Base-by-base conservation (phyloP, 148 eudicot genomes). In the Rhododendron williamsianum region DNA sequence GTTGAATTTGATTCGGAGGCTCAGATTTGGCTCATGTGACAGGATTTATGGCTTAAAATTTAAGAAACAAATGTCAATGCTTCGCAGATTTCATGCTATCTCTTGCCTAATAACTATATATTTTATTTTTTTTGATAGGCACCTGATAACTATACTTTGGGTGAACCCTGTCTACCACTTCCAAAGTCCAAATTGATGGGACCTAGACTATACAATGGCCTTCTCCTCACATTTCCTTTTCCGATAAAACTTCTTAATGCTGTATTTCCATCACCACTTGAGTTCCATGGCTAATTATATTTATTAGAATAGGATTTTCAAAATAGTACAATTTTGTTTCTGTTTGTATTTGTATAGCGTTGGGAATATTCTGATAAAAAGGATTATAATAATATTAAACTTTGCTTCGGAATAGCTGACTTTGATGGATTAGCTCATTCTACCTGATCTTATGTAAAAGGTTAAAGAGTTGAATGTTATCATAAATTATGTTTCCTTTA, bases 181-280 rank as follows among this genome's bases (percentile, higher is more conserved):
- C n/a, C 8, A 1, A 58, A 4, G 71, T n/a, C 27, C 71, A 23
- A 69, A 10, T 69, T 27, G 13, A 69, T 27, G 74, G 35, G 35
- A 69, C 1, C 36, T 27, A 27, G 36, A 10, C 74, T 69, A 69
- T 30, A 30, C 38, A 71, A 5, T 25, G 73, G 73, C 33, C 15
- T 58, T n/a, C 38, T 30, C 76, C 76, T 71, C 76, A 71, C 36
- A 71, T 71, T 71, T 71, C 76, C 38, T 71, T 69, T 69, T 71
- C 19, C 18, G 4, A 30, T 71, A 69, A 65, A 69, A 69, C 74
- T 69, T 27, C 74, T 69, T 69, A 69, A 30, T 71, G 41, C 33
- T 25, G 38, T 25, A 9, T 15, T 49, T 79, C 58, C 49, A 79
- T 21, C 33, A 10, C 54, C 49, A 79, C 58, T 79, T 30, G 21